Evolutionary conservation across 148 eudicot species (phyloP).

Genomic region (Camellia lanceoleosa): DNA sequence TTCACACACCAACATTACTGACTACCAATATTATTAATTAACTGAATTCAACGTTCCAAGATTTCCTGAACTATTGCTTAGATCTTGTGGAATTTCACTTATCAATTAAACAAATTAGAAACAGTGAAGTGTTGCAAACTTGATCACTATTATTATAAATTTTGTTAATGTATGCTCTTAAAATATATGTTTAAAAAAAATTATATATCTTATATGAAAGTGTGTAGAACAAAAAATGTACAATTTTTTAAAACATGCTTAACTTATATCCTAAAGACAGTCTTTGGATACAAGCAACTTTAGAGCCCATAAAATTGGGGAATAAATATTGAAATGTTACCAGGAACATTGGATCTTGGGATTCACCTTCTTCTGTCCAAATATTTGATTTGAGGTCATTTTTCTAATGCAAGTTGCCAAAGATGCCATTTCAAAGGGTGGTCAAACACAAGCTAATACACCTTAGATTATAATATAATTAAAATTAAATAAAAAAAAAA

Average conservation of each 20-base stretch:
- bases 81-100: background rate
- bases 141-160: background rate
- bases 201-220: too few relatives aligned
- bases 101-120: background rate
- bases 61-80: conserved; percentile 3
- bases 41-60: background rate
- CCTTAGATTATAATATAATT: conserved; percentile 7
- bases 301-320: background rate
- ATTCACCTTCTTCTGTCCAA: background rate
- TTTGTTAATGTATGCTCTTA: too few relatives aligned
- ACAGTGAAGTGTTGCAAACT: background rate
- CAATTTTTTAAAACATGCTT: too few relatives aligned
- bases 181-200: too few relatives aligned
- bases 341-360: conserved; percentile 6
- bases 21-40: too few relatives aligned
- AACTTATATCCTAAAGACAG: too few relatives aligned
- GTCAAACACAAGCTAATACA: background rate
- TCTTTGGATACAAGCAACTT: background rate
- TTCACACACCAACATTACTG: too few relatives aligned
- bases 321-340: background rate
- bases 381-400: background rate
- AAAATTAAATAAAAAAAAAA: background rate
- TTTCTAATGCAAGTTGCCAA: background rate
- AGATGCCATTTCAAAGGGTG: background rate
- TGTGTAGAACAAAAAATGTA: too few relatives aligned